These are phyloP conservation scores for Rhynchosporium graminicola DNA, from an alignment of 2,329 filamentous ascomycete species.

Conservation along the genomic window DNA sequence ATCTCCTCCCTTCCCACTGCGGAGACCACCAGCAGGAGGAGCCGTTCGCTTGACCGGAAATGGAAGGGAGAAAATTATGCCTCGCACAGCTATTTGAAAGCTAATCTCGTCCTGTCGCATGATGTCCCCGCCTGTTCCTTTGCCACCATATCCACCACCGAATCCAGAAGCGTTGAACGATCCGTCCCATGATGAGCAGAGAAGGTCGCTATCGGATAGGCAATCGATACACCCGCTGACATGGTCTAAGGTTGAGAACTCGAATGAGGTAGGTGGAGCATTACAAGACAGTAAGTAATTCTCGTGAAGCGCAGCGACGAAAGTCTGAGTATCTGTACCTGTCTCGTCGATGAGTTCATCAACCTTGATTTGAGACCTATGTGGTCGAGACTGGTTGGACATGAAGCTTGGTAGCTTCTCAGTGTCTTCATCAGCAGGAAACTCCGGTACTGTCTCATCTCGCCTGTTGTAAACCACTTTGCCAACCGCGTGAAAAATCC, in stretches of 20 bases:
- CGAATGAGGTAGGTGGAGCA: slow-evolving; percentile 50
- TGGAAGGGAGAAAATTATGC: slow-evolving; percentile 81
- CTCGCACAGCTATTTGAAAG: slow-evolving; percentile 87
- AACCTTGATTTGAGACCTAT: slow-evolving; percentile 64
- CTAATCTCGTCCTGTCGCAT: slow-evolving; percentile 91
- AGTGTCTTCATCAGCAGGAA: slow-evolving; percentile 44
- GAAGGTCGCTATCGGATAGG: slow-evolving; percentile 83
- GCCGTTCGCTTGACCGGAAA: slow-evolving; percentile 76
- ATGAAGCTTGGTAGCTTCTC: slow-evolving; percentile 63
- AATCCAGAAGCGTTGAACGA: slow-evolving; percentile 65
- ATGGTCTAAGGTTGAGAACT: slow-evolving; percentile 69
- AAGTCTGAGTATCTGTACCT: slow-evolving; percentile 88
- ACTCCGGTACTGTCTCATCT: slow-evolving; percentile 52
- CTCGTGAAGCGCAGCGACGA: slow-evolving; percentile 87
- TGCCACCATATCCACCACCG: slow-evolving; percentile 47
- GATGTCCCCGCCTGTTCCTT: slow-evolving; percentile 66
- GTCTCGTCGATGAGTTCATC: slow-evolving; percentile 88
- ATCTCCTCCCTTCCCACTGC: slow-evolving; percentile 51
- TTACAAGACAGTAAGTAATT: slow-evolving; percentile 89
- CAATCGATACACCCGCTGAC: slow-evolving; percentile 83
- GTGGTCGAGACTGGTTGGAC: slow-evolving; percentile 57
- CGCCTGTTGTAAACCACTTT: slow-evolving; percentile 98
- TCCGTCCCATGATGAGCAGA: slow-evolving; percentile 71
- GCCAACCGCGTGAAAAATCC: slow-evolving; percentile 94
- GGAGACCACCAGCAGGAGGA: slow-evolving; percentile 40